Base-by-base conservation (phyloP, 139 green algal species). In the Auxenochlorella pyrenoidosa region DNA sequence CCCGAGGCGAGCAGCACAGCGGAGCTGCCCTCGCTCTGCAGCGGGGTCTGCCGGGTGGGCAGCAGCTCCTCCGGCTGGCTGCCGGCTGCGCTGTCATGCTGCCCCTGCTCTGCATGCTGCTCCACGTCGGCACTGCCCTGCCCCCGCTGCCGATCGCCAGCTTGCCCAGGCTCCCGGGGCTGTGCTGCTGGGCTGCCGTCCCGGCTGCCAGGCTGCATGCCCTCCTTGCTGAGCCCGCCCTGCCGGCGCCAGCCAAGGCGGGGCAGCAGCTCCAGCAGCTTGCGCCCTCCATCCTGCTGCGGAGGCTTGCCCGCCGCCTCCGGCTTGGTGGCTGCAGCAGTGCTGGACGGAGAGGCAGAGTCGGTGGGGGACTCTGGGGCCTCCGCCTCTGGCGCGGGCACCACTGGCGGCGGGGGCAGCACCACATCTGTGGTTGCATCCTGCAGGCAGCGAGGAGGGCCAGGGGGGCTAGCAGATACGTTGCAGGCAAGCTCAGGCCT, bases 181-280 rank as follows among this genome's bases (percentile, higher is more conserved):
- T 63, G 54, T 24, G 54, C 66, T 73, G 66, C 66, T 73, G 66
- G 13, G 66, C 19, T 36, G 32, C 16, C 66, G 19, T 21, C 66
- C 66, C 41, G 32, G 30, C 66, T 73, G 24, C 13, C 75, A 38
- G 30, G 75, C 75, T 65, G 43, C 41, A 2, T 21, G 21, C 34
- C 12, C 3, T 36, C 12, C 5, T 24, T 4, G 21, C 43, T 21
- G 24, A 41, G 75, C 75, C 24, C 36, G 28, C 4, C 36, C 26
- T 36, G 19, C 24, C 30, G 75, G 8, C 44, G 75, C 75, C 41
- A 43, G 16, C 34, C 19, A 3, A 73, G 22, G 26, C 38, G 19
- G 59, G 47, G 32, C 47, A 70, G 24, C 79, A 76, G 79, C 28
- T 59, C 24, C 60, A 85, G 59, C 79, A 85, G 79, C 36, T 44